A percentile compares a stretch with the other conserved stretches of the same genome.
Evolutionary conservation across 345 rosid genomes (phyloP).

Genomic region (Populus euphratica): DNA sequence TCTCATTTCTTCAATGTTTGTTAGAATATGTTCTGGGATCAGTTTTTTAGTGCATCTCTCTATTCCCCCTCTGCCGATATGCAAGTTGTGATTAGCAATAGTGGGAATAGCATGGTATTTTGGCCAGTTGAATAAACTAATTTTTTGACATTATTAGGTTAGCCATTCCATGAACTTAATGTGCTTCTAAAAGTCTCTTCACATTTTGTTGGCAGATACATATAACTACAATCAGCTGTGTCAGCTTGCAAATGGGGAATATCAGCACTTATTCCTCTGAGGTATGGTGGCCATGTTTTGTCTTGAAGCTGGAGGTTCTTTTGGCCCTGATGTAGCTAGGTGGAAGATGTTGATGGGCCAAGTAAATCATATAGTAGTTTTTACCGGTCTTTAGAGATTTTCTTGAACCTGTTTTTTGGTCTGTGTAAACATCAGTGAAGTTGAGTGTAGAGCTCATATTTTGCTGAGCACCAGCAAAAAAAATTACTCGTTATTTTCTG

Average conservation of each 20-base stretch:
- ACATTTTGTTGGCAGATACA: conserved; percentile 43
- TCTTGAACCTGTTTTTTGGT: not conserved
- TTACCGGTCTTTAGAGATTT: not conserved
- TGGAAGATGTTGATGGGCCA: not conserved
- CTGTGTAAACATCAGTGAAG: not conserved
- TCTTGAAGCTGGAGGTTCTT: conserved; percentile 1
- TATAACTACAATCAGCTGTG: conserved; percentile 69
- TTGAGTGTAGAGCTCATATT: not conserved
- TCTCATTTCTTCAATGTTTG: not conserved
- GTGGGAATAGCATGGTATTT: not conserved
- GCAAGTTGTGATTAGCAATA: not conserved
- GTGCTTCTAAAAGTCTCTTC: not conserved
- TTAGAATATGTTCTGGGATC: not conserved
- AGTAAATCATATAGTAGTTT: not conserved
- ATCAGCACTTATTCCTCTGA: conserved; percentile 63
- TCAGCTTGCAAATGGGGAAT: conserved; percentile 80
- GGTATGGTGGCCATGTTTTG: not conserved
- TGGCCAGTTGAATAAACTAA: not conserved
- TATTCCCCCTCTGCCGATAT: not conserved
- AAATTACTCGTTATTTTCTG: no score
- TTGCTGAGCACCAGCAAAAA: not conserved
- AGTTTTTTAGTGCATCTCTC: not conserved
- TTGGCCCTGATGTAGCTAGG: conserved; percentile 3
- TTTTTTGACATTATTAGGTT: not conserved
- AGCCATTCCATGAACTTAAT: not conserved